Base-by-base conservation (phyloP, 805 yeast species). In the Metschnikowia koreensis region DNA sequence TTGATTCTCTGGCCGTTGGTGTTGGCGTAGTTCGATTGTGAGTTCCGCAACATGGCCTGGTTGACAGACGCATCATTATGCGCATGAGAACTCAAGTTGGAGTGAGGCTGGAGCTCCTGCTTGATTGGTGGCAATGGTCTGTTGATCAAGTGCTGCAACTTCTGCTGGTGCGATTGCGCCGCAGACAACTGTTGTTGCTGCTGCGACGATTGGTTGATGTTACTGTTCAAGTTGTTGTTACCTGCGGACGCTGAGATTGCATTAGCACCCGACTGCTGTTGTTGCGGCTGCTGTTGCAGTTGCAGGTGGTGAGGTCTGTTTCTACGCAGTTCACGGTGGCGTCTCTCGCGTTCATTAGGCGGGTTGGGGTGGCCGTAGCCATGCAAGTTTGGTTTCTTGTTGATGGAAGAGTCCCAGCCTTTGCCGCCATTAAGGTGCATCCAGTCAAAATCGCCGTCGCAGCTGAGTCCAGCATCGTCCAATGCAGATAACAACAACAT, bases 401-500 rank as follows among this genome's bases (percentile, higher is more conserved):
- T 87, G 54, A 86, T 80, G 54, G 77, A 65, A 62, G 88, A 79
- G 65, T 87, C 90, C 94, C 94, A 87, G 15, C 94, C 94, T 64
- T 81, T 80, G 44, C 94, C 94, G 47, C 83, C 82, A 64, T 87
- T 87, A 59, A 87, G 76, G 60, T 80, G 84, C 84, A 85, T 81
- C 96, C 96, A 87, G 64, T 88, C 96, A 62, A 85, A 88, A 56
- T 79, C 81, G 10, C 82, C 87, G 64, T 86, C 90, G 53, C 83
- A 83, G 37, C 70, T 63, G 60, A 81, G 81, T 13, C 84, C 84
- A 56, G 81, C 68, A 51, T 81, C 83, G 47, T 74, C 76, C 59
- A 88, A 70, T 4, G 80, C 82, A 8, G 81, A 78, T 58, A 81
- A 79, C 75, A 88, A 80, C 53, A 87, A 69, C 62, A 77, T 73